phyloP scores from a whole-genome alignment of 2,329 filamentous ascomycete species.

The Lachnellula subtilissima region DNA sequence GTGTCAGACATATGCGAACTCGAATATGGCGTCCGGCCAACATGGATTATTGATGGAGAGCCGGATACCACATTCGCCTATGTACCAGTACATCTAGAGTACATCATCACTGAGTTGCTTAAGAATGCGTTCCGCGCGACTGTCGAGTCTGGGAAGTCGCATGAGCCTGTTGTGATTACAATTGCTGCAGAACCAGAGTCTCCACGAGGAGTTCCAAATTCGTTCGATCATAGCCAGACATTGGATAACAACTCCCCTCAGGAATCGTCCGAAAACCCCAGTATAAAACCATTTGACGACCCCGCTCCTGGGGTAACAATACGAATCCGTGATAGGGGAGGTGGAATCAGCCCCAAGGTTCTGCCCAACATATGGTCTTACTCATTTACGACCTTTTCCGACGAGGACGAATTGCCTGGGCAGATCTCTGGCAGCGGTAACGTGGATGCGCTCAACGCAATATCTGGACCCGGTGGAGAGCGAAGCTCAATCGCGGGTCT shows the following conservation, averaged over 20 bases:
- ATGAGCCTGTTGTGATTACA: constrained; percentile 83
- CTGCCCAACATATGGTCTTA: constrained; percentile 92
- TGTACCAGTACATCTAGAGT: constrained; percentile 93
- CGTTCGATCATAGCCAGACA: neutral
- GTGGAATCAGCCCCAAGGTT: constrained; percentile 81
- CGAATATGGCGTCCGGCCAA: constrained; percentile 85
- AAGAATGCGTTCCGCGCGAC: constrained; percentile 97
- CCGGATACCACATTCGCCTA: constrained; percentile 86
- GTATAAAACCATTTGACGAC: constrained; percentile 55
- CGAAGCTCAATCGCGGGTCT: constrained; percentile 84
- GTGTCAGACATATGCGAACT: constrained; percentile 96
- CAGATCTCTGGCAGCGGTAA: constrained; percentile 39
- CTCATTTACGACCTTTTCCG: constrained; percentile 91
- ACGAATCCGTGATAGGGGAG: constrained; percentile 90
- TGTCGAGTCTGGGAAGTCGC: constrained; percentile 74
- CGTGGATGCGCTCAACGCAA: constrained; percentile 68
- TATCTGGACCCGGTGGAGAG: constrained; percentile 67
- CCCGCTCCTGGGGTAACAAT: constrained; percentile 85
- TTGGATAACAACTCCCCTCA: constrained; percentile 5
- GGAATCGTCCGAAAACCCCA: constrained; percentile 15
- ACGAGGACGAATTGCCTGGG: constrained; percentile 44
- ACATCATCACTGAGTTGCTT: constrained; percentile 91
- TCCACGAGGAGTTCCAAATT: constrained; percentile 4
- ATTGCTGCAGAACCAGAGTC: constrained; percentile 62
- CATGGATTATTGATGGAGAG: constrained; percentile 76